These are phyloP conservation scores for Scedosporium boydii DNA, from an alignment of 2,329 filamentous ascomycete genomes.

Conservation along the genomic window DNA sequence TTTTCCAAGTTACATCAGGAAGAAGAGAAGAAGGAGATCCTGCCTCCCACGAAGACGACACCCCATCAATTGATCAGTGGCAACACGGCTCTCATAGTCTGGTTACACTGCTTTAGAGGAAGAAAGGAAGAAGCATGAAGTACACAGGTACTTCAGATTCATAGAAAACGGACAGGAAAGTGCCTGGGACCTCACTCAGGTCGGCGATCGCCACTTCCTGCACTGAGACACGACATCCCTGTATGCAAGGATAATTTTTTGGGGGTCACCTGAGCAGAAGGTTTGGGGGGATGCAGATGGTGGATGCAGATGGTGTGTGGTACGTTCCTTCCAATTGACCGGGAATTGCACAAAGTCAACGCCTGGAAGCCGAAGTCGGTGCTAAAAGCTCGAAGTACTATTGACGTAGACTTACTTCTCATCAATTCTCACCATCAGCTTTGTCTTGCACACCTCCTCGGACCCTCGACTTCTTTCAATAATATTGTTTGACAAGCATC, in stretches of 20 bases:
- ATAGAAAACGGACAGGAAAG: background rate
- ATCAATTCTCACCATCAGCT: too few species aligned
- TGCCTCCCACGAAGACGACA: too few species aligned
- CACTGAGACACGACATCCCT: background rate
- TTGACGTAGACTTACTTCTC: background rate
- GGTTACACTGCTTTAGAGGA: too few species aligned
- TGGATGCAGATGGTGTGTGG: background rate
- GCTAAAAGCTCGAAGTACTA: background rate
- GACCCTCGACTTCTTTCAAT: background rate
- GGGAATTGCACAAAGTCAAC: background rate
- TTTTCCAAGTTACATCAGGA: too few species aligned
- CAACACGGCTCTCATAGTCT: too few species aligned
- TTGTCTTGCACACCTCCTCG: background rate
- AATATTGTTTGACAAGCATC: background rate
- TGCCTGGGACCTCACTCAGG: background rate
- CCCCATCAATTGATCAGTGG: too few species aligned
- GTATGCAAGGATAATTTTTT: slow-evolving; percentile 5
- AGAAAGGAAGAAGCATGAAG: background rate
- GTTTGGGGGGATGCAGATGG: background rate
- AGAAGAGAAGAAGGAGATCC: too few species aligned
- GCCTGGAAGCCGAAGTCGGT: background rate
- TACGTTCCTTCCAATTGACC: background rate
- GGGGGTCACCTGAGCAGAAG: slow-evolving; percentile 4
- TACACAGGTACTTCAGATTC: background rate
- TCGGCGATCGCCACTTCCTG: background rate